phyloP scores from a whole-genome alignment of 2,329 filamentous ascomycete species.

The Epichloe sibirici region DNA sequence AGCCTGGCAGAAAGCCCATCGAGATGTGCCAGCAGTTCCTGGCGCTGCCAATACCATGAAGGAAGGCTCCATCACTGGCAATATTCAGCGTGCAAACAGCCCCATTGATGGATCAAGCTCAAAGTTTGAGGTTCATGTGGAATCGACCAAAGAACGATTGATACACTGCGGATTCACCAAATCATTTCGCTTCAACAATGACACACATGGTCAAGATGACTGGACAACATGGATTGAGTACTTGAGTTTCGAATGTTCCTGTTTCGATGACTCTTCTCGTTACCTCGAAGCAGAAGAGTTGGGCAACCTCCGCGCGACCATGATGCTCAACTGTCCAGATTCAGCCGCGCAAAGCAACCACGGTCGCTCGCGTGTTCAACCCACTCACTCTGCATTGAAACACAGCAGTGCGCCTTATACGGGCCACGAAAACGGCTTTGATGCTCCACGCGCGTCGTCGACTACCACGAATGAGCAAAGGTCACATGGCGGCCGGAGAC shows the following conservation, averaged over 20 bases:
- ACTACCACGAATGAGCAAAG: not conserved
- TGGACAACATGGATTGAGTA: slow-evolving; percentile 7
- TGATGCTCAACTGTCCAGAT: not conserved
- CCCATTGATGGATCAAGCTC: not conserved
- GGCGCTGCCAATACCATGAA: not conserved
- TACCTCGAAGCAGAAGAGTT: not conserved
- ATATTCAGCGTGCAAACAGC: no score
- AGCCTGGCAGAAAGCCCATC: slow-evolving; percentile 3
- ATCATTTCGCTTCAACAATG: not conserved
- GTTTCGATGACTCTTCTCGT: not conserved
- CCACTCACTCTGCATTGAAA: not conserved
- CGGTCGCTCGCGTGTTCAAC: not conserved
- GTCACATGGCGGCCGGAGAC: not conserved
- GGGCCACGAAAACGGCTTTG: not conserved
- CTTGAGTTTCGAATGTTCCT: slow-evolving; percentile 4
- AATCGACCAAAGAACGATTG: not conserved
- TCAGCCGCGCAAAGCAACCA: not conserved
- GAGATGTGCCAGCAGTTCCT: not conserved
- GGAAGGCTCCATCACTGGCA: no score
- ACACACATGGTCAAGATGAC: slow-evolving; percentile 1
- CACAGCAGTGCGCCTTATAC: not conserved
- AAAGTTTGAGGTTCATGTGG: not conserved
- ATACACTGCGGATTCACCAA: slow-evolving; percentile 2
- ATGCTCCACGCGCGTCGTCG: not conserved
- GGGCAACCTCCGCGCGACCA: not conserved